Conservation (phyloP, 495 filamentous ascomycete species). For the Aspergillus homomorphus region DNA sequence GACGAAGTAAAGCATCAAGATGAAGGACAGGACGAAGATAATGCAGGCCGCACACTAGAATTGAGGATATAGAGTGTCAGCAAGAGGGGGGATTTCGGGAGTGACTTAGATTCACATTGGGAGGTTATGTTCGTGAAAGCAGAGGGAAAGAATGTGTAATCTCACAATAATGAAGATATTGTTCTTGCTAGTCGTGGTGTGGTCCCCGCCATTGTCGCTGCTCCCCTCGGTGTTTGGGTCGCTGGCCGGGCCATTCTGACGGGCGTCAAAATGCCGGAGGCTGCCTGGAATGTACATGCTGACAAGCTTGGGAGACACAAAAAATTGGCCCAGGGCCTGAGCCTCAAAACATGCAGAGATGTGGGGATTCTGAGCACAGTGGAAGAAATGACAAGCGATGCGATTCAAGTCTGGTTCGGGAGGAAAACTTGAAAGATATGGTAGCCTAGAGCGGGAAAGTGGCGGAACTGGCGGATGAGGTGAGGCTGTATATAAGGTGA, state of each 20-base stretch:
- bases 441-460: constrained; percentile 10
- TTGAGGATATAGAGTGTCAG: background rate
- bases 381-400: background rate
- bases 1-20: constrained; percentile 43
- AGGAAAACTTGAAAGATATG: constrained; percentile 3
- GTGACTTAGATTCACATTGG: too few relatives aligned
- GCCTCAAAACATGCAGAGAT: constrained; percentile 16
- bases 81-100: background rate
- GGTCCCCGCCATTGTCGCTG: constrained; percentile 1
- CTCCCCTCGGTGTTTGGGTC: background rate
- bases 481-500: background rate
- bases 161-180: constrained; percentile 25
- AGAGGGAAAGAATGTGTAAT: background rate
- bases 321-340: constrained; percentile 12
- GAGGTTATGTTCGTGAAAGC: background rate
- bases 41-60: constrained; percentile 34
- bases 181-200: constrained; percentile 7
- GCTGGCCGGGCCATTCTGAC: constrained; percentile 12
- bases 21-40: constrained; percentile 36
- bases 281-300: constrained; percentile 24
- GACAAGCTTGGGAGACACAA: constrained; percentile 5
- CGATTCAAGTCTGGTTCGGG: background rate
- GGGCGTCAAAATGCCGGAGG: constrained; percentile 14
- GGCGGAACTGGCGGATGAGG: constrained; percentile 16
- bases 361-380: background rate